Base-by-base conservation (phyloP, 169 alveolate species). In the Babesia divergens region DNA sequence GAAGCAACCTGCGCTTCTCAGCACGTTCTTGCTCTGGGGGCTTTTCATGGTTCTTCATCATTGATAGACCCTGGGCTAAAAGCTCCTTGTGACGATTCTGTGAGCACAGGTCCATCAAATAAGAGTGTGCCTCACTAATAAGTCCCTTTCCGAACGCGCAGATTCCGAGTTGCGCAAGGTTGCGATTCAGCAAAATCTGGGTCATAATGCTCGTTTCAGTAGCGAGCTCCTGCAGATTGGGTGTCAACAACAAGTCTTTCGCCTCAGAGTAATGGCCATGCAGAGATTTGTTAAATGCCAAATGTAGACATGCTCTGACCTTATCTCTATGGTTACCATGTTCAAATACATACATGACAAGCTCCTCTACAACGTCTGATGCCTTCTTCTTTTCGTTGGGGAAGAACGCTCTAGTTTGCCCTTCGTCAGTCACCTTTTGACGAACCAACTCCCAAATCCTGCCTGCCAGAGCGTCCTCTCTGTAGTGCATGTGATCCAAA, bases 141-240 rank as follows among this genome's bases (percentile, higher is more conserved):
- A 86, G 82, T 0, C 99, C 99, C 72, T 84, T 83, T 46, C 98
- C 89, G 92, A 97, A 97, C 24, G 99, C 99, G 56, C 98, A 90
- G 35, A 97, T 88, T 3, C 99, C 99, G 66, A 97, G 83, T 84
- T 95, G 98, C 0, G 96, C 98, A 44, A 95, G 74, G 68, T 95
- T 90, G 66, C 99, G 84, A 83, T 97, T 97, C 86, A 93, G 94
- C 66, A 96, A 82, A 35, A 96, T 94, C 91, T 96, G 98, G 60
- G 97, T 93, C 22, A 86, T 81, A 38, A 93, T 91, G 53, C 94
- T 98, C 42, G 94, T 83, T 77, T 90, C 94, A 40, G 86, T 68
- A 22, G 94, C 97, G 86, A 92, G 77, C 70, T 93, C 97, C 43
- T 91, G 95, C 24, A 93, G 86, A 64, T 92, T 94, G 29, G 94